Evolutionary conservation across 1,284 basidiomycete species (phyloP).

Genomic region (Leccinum huronense): DNA sequence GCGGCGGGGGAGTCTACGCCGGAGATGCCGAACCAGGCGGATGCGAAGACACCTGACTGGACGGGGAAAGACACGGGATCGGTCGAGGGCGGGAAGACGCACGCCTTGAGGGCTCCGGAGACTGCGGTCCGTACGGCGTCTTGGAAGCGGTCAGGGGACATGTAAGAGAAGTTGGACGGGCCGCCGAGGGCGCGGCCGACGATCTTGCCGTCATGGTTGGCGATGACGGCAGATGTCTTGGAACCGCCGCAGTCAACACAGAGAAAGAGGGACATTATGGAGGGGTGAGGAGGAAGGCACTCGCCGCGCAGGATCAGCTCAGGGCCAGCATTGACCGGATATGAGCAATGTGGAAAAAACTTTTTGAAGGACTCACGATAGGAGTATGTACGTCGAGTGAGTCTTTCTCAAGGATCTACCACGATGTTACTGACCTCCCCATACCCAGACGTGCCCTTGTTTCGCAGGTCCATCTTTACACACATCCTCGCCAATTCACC

Average conservation of each 20-base stretch:
- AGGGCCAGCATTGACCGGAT: not conserved
- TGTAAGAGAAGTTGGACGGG: conserved; percentile 67
- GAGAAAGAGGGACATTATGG: conserved; percentile 59
- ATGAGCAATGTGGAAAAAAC: too few species aligned
- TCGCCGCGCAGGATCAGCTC: too few species aligned
- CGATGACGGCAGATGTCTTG: conserved; percentile 73
- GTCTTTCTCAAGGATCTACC: not conserved
- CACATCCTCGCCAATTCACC: conserved; percentile 43
- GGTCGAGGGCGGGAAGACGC: conserved; percentile 35
- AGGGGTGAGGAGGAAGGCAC: not conserved
- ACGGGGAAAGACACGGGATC: conserved; percentile 44
- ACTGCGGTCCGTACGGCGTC: conserved; percentile 50
- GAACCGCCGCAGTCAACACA: conserved; percentile 82
- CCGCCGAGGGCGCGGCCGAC: conserved; percentile 63
- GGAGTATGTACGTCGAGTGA: not conserved
- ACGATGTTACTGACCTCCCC: conserved; percentile 33
- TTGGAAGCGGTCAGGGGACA: conserved; percentile 49
- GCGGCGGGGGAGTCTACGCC: conserved; percentile 70
- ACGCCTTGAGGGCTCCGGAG: conserved; percentile 51
- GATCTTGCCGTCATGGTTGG: conserved; percentile 52
- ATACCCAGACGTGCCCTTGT: conserved; percentile 29
- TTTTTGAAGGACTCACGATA: too few species aligned
- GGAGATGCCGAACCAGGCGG: conserved; percentile 76
- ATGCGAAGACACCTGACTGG: conserved; percentile 44
- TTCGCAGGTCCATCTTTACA: conserved; percentile 50